Evolutionary conservation across 2,329 filamentous ascomycete species (phyloP), one percentile per base, ranked within the genome.

Genomic region (Pseudocercospora fuligena): DNA sequence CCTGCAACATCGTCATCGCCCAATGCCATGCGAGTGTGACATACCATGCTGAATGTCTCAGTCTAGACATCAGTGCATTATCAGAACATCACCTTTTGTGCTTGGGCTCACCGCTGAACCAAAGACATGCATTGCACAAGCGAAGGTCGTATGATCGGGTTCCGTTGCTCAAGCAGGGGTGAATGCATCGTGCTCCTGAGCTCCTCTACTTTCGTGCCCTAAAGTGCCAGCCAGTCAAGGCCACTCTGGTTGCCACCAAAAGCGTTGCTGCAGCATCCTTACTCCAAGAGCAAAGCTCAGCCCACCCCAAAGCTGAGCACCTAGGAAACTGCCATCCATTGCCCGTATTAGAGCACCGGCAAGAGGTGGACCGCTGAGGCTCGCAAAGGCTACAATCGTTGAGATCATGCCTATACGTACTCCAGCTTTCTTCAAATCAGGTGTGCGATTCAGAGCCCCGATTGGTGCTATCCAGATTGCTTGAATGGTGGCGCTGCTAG

Each of bases 401-500:
- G 25, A 23, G 19, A 27, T 27, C 49, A 53, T 53, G 25, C 49
- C 49, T 14, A 53, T 53, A 6, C 49, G 19, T 27, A 53, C 49
- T 29, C 49, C 49, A 11, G 23, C 49, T 27, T 25, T 53, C 49
- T 53, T 29, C 49, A 53, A 23, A 53, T 53, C 49, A 16, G 49
- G 49, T 16, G 23, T 16, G 19, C 23, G 19, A 53, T 27, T 53
- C 49, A 53, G 29, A 12, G 19, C 11, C 11, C 49, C 49, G 25
- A 53, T 25, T 27, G 23, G 23, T 7, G 23, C 49, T 27, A 27
- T 23, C 19, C 19, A 53, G 7, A 53, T 23, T 16, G 49, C 49
- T 53, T 84, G 82, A 27, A 81, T 79, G 0, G 78, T 78, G 0
- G 78, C 81, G 1, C 75, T 76, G 14, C 80, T 76, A 47, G 83